phyloP scores from a whole-genome alignment of 768 basidiomycete genomes.

The Boletus insuetus region DNA sequence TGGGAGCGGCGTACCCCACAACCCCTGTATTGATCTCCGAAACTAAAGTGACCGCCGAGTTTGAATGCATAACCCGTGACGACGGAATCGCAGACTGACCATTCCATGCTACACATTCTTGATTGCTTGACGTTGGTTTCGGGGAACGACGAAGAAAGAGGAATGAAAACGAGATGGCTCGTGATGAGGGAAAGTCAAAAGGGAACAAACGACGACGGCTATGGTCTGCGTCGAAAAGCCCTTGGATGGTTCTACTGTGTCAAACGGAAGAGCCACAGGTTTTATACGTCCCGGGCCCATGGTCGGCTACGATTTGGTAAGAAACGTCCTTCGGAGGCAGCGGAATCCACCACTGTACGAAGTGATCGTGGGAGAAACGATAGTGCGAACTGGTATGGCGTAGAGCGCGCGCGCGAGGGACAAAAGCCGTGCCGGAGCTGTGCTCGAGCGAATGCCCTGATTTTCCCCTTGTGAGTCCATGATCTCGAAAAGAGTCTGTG shows the following conservation, averaged over 20 bases:
- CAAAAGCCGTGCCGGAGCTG: constrained; percentile 21
- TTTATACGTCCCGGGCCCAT: constrained; percentile 32
- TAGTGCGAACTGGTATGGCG: constrained; percentile 11
- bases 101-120: constrained; percentile 58
- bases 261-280: constrained; percentile 10
- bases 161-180: not conserved
- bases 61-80: constrained; percentile 2
- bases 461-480: constrained; percentile 22
- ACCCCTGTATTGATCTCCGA: constrained; percentile 44
- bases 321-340: constrained; percentile 28
- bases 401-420: constrained; percentile 1
- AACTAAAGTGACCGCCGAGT: constrained; percentile 20
- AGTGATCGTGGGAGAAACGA: constrained; percentile 34
- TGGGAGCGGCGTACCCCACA: constrained; percentile 34
- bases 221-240: not conserved
- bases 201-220: not conserved
- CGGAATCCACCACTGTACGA: constrained; percentile 27
- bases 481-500: constrained; percentile 20
- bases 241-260: not conserved
- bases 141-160: not conserved
- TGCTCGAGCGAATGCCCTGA: constrained; percentile 25
- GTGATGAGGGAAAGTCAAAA: not conserved
- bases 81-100: constrained; percentile 34
- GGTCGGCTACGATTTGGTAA: constrained; percentile 29
- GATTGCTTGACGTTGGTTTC: constrained; percentile 4